Conservation (phyloP, 2,329 filamentous ascomycete genomes). For the Leptographium procerum region DNA sequence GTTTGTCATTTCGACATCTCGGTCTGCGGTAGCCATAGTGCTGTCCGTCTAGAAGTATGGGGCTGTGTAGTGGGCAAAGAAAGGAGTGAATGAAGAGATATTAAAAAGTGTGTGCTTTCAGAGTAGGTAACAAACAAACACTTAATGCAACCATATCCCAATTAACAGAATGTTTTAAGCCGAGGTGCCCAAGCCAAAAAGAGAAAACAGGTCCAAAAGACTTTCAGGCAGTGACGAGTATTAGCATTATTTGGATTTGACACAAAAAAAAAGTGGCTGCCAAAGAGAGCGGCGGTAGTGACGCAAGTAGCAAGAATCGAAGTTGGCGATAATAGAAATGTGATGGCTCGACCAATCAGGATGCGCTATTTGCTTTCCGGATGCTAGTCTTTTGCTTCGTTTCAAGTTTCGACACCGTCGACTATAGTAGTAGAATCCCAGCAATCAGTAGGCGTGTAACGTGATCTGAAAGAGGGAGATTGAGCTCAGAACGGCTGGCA, state of each 20-base stretch:
- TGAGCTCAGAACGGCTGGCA: not conserved
- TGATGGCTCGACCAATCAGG: not conserved
- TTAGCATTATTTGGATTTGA: not conserved
- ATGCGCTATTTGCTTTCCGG: not conserved
- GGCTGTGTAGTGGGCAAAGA: not conserved
- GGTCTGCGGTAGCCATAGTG: conserved; percentile 8
- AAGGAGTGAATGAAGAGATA: not conserved
- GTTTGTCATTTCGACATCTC: conserved; percentile 21
- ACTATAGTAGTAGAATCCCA: not conserved
- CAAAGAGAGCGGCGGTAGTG: not conserved
- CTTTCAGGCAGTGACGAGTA: not conserved
- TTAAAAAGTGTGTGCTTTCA: not conserved
- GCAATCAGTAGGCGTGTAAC: not conserved
- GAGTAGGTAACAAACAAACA: not conserved
- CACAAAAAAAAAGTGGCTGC: not conserved
- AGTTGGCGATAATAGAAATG: not conserved
- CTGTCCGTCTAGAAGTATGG: not conserved
- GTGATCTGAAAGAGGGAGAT: not conserved
- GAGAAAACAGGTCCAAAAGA: not conserved
- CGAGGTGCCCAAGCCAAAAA: not conserved
- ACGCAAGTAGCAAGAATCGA: not conserved
- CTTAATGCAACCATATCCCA: not conserved
- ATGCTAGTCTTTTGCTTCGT: not conserved
- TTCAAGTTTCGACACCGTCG: not conserved
- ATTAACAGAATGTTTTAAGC: not conserved